Conservation (phyloP, 768 basidiomycete species). For the Neoboletus magnificus region DNA sequence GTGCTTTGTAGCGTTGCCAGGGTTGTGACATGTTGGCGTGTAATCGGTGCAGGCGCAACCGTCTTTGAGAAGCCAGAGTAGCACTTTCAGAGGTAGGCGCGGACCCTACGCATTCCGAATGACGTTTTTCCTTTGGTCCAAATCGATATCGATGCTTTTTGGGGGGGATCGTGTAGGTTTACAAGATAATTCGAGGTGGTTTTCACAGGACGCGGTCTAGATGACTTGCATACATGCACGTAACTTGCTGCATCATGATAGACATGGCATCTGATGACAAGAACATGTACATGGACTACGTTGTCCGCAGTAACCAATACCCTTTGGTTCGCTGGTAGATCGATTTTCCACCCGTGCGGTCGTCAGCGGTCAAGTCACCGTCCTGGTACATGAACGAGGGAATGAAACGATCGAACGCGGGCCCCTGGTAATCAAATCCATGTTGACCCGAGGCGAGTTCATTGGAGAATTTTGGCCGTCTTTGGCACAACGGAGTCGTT, state of each 20-base stretch:
- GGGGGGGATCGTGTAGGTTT: too few species aligned
- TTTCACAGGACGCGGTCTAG: too few species aligned
- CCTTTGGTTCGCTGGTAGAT: conserved; percentile 42
- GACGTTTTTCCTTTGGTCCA: too few species aligned
- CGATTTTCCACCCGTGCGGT: conserved; percentile 79
- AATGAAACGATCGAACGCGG: conserved; percentile 78
- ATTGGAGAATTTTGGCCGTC: conserved; percentile 79
- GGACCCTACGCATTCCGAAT: not conserved
- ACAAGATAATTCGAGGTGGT: too few species aligned
- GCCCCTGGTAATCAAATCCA: conserved; percentile 70
- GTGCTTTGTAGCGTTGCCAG: conserved; percentile 27
- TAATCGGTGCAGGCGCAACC: conserved; percentile 37
- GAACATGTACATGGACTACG: too few species aligned
- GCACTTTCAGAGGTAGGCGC: not conserved
- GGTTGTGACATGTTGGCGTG: conserved; percentile 35
- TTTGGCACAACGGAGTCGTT: conserved; percentile 75
- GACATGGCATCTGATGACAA: too few species aligned
- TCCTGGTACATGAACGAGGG: conserved; percentile 87
- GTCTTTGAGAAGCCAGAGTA: conserved; percentile 20
- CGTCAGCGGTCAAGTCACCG: conserved; percentile 71
- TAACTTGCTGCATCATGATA: too few species aligned
- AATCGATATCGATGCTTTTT: too few species aligned
- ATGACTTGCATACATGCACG: too few species aligned
- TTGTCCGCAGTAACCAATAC: too few species aligned
- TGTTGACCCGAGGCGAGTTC: conserved; percentile 41